These are phyloP conservation scores for Colletotrichum aenigma DNA, from an alignment of 2,329 filamentous ascomycete genomes.

Conservation along the genomic window DNA sequence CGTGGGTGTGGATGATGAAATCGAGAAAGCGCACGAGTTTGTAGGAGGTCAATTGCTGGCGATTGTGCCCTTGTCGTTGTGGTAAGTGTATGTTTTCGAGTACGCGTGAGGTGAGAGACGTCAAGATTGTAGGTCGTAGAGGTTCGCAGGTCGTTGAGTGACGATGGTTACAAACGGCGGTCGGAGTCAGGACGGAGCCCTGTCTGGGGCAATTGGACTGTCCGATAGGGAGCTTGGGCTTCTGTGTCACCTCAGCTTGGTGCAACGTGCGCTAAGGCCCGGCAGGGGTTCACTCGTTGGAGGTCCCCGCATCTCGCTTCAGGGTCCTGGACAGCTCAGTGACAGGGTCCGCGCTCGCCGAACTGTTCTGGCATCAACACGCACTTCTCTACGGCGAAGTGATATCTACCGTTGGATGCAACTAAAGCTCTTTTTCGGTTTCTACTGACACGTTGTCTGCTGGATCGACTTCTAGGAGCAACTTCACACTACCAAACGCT, in stretches of 20 bases:
- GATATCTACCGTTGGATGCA: background rate
- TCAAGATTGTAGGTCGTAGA: background rate
- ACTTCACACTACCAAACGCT: background rate
- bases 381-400: background rate
- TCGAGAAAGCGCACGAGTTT: background rate
- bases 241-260: background rate
- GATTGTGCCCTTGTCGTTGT: background rate
- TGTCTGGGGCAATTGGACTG: background rate
- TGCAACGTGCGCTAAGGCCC: background rate
- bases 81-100: background rate
- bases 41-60: too few relatives aligned
- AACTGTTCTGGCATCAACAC: background rate
- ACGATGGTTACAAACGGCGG: background rate
- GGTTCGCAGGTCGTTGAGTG: background rate
- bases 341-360: background rate
- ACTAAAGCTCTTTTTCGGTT: background rate
- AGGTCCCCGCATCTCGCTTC: background rate
- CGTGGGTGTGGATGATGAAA: background rate
- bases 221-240: conserved; percentile 6
- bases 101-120: background rate
- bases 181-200: conserved; percentile 1
- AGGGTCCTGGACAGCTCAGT: background rate
- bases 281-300: background rate
- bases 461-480: background rate
- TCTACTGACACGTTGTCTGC: background rate